Percentiles rank a stretch among this genome's conserved stretches.
Conservation (phyloP, 345 rosid species). For the Hibiscus tridactylites region DNA sequence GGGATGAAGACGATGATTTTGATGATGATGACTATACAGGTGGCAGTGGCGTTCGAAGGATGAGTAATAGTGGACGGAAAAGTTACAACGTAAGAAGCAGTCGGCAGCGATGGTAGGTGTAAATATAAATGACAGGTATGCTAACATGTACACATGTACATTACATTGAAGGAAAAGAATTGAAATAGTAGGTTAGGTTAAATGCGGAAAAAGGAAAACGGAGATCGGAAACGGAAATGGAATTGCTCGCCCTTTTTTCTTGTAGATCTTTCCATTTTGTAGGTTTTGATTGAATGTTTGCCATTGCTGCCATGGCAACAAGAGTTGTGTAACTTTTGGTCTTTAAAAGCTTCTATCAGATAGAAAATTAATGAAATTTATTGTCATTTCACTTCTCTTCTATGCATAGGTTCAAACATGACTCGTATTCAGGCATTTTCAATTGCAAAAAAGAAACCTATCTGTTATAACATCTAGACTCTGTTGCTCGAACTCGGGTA, state of each 20-base stretch:
- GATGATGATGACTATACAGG: slow-evolving; percentile 43
- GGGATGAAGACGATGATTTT: slow-evolving; percentile 41
- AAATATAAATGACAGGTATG: slow-evolving; percentile 30
- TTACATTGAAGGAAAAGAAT: slow-evolving; percentile 18
- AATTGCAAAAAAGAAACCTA: too few species aligned
- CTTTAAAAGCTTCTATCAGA: too few species aligned
- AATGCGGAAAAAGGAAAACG: slow-evolving; percentile 10
- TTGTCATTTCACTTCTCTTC: too few species aligned
- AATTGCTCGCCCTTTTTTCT: background rate
- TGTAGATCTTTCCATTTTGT: too few species aligned
- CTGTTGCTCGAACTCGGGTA: background rate
- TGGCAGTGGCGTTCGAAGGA: slow-evolving; percentile 29
- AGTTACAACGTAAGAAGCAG: slow-evolving; percentile 36
- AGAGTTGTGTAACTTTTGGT: too few species aligned
- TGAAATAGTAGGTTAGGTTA: slow-evolving; percentile 24
- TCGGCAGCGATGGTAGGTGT: slow-evolving; percentile 39
- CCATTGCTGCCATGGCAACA: too few species aligned
- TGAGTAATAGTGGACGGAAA: slow-evolving; percentile 33
- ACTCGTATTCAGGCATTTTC: too few species aligned
- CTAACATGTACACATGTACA: slow-evolving; percentile 39
- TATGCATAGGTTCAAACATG: background rate
- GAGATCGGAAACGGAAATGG: slow-evolving; percentile 17
- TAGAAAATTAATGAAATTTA: too few species aligned
- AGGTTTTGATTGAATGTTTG: too few species aligned
- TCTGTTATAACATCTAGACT: too few species aligned